phyloP scores from a whole-genome alignment of 2,329 filamentous ascomycete species.

The Claviceps maximensis region DNA sequence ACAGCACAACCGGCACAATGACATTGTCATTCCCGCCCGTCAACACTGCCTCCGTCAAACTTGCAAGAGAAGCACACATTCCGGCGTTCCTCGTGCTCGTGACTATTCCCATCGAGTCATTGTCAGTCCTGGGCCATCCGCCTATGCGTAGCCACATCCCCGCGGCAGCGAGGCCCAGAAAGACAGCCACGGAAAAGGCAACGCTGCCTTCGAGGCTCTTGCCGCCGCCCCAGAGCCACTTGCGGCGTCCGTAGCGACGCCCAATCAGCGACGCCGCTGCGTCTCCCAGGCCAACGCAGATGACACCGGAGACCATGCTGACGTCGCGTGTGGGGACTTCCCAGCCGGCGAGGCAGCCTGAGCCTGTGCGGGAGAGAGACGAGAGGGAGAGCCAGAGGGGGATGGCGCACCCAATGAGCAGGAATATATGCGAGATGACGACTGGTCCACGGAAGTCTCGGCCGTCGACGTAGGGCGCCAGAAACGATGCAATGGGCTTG shows the following conservation, averaged over 20 bases:
- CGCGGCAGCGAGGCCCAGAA: constrained; percentile 55
- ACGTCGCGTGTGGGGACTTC: constrained; percentile 61
- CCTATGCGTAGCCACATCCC: constrained; percentile 65
- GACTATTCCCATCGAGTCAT: constrained; percentile 24
- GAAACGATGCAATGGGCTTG: constrained; percentile 70
- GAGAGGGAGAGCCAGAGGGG: constrained; percentile 83
- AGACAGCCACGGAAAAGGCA: constrained; percentile 74
- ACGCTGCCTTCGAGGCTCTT: constrained; percentile 83
- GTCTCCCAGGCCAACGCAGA: constrained; percentile 92
- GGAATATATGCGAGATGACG: constrained; percentile 90
- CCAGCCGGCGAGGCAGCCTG: constrained; percentile 55
- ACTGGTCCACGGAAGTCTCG: constrained; percentile 86
- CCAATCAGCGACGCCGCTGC: constrained; percentile 86
- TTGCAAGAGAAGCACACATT: constrained; percentile 65
- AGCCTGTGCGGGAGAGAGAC: constrained; percentile 44
- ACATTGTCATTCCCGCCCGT: constrained; percentile 99
- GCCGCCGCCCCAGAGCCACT: constrained; percentile 94
- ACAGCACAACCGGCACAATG: constrained; percentile 82
- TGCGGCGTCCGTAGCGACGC: constrained; percentile 68
- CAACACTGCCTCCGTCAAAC: constrained; percentile 85
- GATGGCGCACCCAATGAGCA: constrained; percentile 88
- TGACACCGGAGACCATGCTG: constrained; percentile 81
- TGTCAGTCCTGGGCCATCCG: constrained; percentile 48
- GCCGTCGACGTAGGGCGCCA: constrained; percentile 89
- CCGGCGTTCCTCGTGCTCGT: constrained; percentile 48